Evolutionary conservation across 345 rosid species (phyloP), one percentile per base, ranked within the genome.

Genomic region (Ceriops zippeliana): DNA sequence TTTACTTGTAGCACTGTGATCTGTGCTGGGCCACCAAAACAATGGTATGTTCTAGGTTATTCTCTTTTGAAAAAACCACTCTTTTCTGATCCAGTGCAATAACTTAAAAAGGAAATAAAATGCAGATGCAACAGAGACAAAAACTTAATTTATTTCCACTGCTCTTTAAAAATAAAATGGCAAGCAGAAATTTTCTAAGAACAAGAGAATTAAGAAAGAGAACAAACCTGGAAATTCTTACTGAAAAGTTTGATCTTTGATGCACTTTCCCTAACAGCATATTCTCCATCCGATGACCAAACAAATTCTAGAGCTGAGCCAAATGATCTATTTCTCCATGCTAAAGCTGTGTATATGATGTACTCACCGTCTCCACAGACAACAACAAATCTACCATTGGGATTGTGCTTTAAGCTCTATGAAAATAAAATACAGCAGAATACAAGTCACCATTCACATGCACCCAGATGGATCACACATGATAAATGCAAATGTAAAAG

Each of bases 291-390:
- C 19, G 92, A 83, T 21, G 99, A 96, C 99, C 99, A 96, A 65
- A 80, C 96, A 30, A 92, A 90, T 81, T 96, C 99, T 80, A 96
- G 71, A 24, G 97, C 98, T 28, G 99, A 90, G 66, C 99, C 99
- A 86, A 92, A 96, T 57, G 99, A 96, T 82, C 97, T 87, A 77
- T 96, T 96, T 83, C 99, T 92, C 99, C 99, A 96, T 31, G 99
- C 99, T 81, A 96, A 72, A 74, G 99, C 98, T 6, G 99, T 96
- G 70, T 96, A 96, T 75, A 92, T 96, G 68, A 96, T 90, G 78
- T 87, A 96, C 75, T 96, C 99, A 37, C 99, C 99, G 77, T 92
- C 99, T 75, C 99, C 99, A 76, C 99, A 92, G 58, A 96, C 99
- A 62, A 90, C 98, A 67, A 92, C 98, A 73, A 90, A 96, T 80